These are phyloP conservation scores for Helotiales sp. DNA, from an alignment of 2,329 filamentous ascomycete species.

Conservation along the genomic window DNA sequence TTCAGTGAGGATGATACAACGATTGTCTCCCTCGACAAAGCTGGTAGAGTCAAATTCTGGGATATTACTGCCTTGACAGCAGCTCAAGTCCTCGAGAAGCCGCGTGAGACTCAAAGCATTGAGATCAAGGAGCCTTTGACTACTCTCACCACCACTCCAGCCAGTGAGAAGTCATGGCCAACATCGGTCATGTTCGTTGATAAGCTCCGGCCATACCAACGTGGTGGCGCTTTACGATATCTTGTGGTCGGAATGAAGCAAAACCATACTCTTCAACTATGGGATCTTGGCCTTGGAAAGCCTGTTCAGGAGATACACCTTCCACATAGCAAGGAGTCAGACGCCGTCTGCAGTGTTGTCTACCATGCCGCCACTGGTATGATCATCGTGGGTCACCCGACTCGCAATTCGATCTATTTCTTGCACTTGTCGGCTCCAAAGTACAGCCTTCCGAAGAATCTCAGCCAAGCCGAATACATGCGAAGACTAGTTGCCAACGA, in stretches of 20 bases:
- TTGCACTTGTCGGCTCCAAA: slow-evolving; percentile 91
- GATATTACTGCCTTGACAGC: slow-evolving; percentile 80
- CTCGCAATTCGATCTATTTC: slow-evolving; percentile 96
- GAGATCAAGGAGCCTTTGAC: slow-evolving; percentile 85
- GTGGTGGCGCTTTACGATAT: slow-evolving; percentile 86
- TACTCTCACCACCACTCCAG: slow-evolving; percentile 82
- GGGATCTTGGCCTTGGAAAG: slow-evolving; percentile 94
- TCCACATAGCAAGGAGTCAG: slow-evolving; percentile 92
- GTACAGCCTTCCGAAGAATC: slow-evolving; percentile 74
- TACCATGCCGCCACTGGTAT: slow-evolving; percentile 93
- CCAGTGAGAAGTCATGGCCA: slow-evolving; percentile 92
- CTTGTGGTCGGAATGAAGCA: slow-evolving; percentile 98
- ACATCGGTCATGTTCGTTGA: slow-evolving; percentile 95
- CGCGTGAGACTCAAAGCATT: slow-evolving; percentile 39
- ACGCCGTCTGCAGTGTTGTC: slow-evolving; percentile 95
- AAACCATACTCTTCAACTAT: slow-evolving; percentile 96
- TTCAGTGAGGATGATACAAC: slow-evolving; percentile 97
- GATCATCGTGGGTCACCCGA: slow-evolving; percentile 92
- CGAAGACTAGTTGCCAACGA: slow-evolving; percentile 74
- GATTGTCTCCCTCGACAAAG: slow-evolving; percentile 95
- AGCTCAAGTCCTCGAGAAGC: slow-evolving; percentile 30
- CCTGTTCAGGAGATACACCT: slow-evolving; percentile 97
- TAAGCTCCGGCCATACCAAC: slow-evolving; percentile 90
- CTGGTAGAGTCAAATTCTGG: slow-evolving; percentile 96
- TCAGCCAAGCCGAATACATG: slow-evolving; percentile 88